phyloP scores from a whole-genome alignment of 129 eudicot species.

The Saussurea involucrata region DNA sequence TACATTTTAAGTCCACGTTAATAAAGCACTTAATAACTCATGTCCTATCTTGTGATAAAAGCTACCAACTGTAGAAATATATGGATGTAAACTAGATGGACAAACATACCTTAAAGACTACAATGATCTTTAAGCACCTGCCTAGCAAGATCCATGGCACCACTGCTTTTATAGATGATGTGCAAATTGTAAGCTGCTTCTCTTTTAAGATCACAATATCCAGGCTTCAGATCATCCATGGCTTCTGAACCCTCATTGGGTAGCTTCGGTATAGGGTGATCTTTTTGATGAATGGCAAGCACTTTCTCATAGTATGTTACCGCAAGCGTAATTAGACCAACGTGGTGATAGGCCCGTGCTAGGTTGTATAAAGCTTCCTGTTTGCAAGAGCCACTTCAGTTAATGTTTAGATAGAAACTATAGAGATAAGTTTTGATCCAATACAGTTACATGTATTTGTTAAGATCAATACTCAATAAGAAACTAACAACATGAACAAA shows the following conservation, averaged over 20 bases:
- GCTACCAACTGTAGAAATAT: background rate
- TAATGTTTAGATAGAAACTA: background rate
- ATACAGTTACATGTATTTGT: background rate
- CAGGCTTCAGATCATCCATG: slow-evolving; percentile 36
- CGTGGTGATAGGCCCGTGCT: slow-evolving; percentile 74
- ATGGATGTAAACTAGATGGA: background rate
- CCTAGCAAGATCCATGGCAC: slow-evolving; percentile 91
- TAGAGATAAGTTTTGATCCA: background rate
- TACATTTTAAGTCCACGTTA: background rate
- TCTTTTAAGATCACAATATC: slow-evolving; percentile 81
- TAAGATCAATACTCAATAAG: background rate
- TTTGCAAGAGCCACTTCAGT: slow-evolving; percentile 6
- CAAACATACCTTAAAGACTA: slow-evolving; percentile 13
- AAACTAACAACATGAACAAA: background rate
- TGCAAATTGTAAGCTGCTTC: slow-evolving; percentile 93
- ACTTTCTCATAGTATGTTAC: slow-evolving; percentile 71
- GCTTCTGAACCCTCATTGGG: slow-evolving; percentile 57
- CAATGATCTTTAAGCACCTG: slow-evolving; percentile 80
- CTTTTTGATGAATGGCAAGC: slow-evolving; percentile 45
- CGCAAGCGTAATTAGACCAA: slow-evolving; percentile 73
- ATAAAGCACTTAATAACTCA: background rate
- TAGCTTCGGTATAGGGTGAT: slow-evolving; percentile 65
- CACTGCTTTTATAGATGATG: slow-evolving; percentile 71
- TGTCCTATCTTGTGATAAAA: background rate
- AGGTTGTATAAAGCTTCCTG: slow-evolving; percentile 83